Evolutionary conservation across 2,329 filamentous ascomycete species (phyloP).

Genomic region (Cordyceps fumosorosea): DNA sequence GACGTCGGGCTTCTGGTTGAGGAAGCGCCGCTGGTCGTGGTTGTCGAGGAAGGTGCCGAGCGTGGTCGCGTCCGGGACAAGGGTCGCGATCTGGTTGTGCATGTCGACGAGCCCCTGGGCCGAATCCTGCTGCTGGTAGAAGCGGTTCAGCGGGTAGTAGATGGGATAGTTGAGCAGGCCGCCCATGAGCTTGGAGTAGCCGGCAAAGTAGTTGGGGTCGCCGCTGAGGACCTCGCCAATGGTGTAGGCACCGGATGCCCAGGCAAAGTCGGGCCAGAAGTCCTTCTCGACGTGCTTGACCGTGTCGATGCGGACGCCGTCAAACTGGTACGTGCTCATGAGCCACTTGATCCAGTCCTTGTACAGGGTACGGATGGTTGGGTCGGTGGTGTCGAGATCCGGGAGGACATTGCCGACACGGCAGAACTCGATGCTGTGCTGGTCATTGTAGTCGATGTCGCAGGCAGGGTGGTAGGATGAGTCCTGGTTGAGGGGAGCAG

Average conservation of each 20-base stretch:
- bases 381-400: conserved; percentile 51
- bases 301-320: conserved; percentile 55
- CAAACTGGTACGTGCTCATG: conserved; percentile 55
- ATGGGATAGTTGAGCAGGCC: conserved; percentile 55
- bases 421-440: conserved; percentile 43
- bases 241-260: conserved; percentile 50
- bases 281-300: conserved; percentile 54
- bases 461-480: conserved; percentile 58
- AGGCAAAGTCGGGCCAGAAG: conserved; percentile 50
- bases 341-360: conserved; percentile 53
- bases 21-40: conserved; percentile 51
- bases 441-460: conserved; percentile 47
- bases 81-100: conserved; percentile 27
- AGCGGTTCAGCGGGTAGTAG: conserved; percentile 36
- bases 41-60: conserved; percentile 52
- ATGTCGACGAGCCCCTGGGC: conserved; percentile 34
- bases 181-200: conserved; percentile 48
- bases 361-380: conserved; percentile 42
- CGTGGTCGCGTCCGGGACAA: conserved; percentile 37
- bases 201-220: conserved; percentile 41
- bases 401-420: conserved; percentile 49
- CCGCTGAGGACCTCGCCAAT: conserved; percentile 56
- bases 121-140: conserved; percentile 29
- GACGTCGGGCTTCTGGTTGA: conserved; percentile 44
- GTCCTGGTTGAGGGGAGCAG: conserved; percentile 41